Conservation (phyloP, 306 rosid genomes). For the Lagenaria siceraria region DNA sequence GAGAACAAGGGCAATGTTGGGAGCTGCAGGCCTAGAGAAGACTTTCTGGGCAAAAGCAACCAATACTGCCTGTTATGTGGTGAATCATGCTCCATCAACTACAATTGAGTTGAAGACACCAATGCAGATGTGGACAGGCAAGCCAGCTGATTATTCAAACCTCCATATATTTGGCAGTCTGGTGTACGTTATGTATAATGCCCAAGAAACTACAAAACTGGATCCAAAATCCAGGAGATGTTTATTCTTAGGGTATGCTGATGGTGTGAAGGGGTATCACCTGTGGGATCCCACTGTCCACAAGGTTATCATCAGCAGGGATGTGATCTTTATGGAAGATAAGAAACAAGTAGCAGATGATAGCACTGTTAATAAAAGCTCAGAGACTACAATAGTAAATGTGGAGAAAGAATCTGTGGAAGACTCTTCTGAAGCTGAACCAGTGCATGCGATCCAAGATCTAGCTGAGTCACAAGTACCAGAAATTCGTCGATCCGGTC, state of each 20-base stretch:
- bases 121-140: neutral
- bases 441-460: neutral
- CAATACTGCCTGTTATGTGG: neutral
- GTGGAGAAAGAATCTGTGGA: neutral
- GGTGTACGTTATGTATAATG: neutral
- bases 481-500: too few relatives aligned
- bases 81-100: neutral
- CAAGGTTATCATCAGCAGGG: neutral
- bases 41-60: neutral
- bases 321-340: neutral
- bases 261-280: too few relatives aligned
- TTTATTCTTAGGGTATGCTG: too few relatives aligned
- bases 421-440: neutral
- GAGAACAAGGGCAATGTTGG: neutral
- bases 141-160: neutral
- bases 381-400: neutral
- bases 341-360: neutral
- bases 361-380: neutral
- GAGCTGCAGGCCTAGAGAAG: neutral
- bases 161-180: neutral
- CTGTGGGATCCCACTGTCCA: too few relatives aligned
- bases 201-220: neutral
- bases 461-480: too few relatives aligned
- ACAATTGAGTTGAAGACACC: neutral
- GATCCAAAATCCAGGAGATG: neutral